A percentile compares a stretch with the other conserved stretches of the same genome.
These are phyloP conservation scores for Ceratobasidium sp. DNA, from an alignment of 1,284 basidiomycete species.

Conservation along the genomic window DNA sequence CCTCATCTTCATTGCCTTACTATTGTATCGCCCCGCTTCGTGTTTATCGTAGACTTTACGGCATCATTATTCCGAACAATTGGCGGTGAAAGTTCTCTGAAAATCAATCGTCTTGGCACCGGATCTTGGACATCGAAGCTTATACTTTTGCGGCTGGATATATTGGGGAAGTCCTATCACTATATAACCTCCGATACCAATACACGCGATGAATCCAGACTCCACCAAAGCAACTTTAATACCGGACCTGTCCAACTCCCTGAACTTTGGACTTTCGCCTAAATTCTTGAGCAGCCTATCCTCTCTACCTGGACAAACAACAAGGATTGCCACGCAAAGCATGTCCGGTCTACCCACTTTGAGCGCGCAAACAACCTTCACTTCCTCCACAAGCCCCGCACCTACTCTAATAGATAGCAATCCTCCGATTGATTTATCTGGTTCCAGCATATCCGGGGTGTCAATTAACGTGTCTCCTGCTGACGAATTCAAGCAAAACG, in stretches of 20 bases:
- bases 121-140: background rate
- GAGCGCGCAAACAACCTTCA: constrained; percentile 25
- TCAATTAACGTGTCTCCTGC: constrained; percentile 6
- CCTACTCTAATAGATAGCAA: constrained; percentile 26
- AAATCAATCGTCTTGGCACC: too few species aligned
- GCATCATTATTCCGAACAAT: too few species aligned
- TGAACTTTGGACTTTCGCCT: constrained; percentile 21
- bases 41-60: too few species aligned
- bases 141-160: constrained; percentile 3
- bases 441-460: constrained; percentile 14
- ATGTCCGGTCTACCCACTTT: constrained; percentile 28
- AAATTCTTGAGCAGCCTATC: constrained; percentile 2
- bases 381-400: constrained; percentile 22
- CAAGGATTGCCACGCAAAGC: background rate
- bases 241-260: background rate
- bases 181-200: constrained; percentile 7
- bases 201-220: background rate
- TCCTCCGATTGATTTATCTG: constrained; percentile 17
- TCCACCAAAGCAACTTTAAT: background rate
- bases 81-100: too few species aligned
- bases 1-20: too few species aligned
- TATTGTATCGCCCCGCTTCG: too few species aligned
- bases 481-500: constrained; percentile 31
- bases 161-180: constrained; percentile 7
- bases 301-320: constrained; percentile 9